A percentile compares a stretch with the other conserved stretches of the same genome.
phyloP scores from a whole-genome alignment of 768 basidiomycete genomes.

The Lentinula aciculospora region DNA sequence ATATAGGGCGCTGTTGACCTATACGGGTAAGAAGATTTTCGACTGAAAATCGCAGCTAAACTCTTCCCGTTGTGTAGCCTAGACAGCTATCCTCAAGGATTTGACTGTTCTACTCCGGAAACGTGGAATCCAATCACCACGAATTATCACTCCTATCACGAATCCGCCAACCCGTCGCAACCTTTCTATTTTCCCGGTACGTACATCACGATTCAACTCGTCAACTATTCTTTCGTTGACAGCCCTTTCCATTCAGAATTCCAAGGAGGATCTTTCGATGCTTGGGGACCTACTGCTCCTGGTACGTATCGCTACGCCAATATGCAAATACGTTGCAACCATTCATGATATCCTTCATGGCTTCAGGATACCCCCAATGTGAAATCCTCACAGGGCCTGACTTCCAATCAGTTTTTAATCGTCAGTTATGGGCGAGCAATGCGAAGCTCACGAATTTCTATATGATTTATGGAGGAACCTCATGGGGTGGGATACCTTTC shows the following conservation, averaged over 20 bases:
- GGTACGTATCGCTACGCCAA: slow-evolving; percentile 29
- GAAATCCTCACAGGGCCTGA: slow-evolving; percentile 61
- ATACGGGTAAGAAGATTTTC: slow-evolving; percentile 50
- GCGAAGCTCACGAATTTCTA: slow-evolving; percentile 81
- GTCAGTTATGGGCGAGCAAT: slow-evolving; percentile 74
- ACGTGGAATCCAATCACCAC: slow-evolving; percentile 60
- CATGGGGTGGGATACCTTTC: slow-evolving; percentile 79
- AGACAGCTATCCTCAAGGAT: slow-evolving; percentile 73
- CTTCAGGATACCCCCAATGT: slow-evolving; percentile 67
- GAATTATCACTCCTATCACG: slow-evolving; percentile 63
- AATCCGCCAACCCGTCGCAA: slow-evolving; percentile 40
- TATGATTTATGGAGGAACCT: slow-evolving; percentile 69
- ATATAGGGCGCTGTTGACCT: slow-evolving; percentile 67
- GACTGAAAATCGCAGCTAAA: neutral
- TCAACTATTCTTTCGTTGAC: neutral
- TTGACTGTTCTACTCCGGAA: slow-evolving; percentile 73
- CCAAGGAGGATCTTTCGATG: slow-evolving; percentile 76
- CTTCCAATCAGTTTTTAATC: slow-evolving; percentile 78
- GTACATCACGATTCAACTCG: slow-evolving; percentile 1
- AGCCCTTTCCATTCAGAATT: slow-evolving; percentile 27
- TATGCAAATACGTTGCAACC: too few relatives aligned
- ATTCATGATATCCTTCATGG: too few relatives aligned
- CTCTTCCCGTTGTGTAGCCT: slow-evolving; percentile 25
- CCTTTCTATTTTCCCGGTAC: slow-evolving; percentile 69
- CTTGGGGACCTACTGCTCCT: slow-evolving; percentile 74